Conservation (phyloP, 352 stramenopile genomes). For the Pythium vanterpoolii region DNA sequence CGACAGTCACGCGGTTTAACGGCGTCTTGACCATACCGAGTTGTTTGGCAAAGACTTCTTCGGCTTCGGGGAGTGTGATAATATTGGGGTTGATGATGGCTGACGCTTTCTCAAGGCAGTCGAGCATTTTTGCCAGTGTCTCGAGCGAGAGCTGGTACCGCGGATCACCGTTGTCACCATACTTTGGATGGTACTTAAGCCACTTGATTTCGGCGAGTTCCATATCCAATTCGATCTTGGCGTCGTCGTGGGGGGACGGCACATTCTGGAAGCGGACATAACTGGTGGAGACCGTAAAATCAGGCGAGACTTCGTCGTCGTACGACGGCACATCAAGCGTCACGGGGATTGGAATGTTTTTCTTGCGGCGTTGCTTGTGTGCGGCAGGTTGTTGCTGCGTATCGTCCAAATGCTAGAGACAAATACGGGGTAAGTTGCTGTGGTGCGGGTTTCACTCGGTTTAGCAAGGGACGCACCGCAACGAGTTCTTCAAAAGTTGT, state of each 20-base stretch:
- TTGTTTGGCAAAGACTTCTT: slow-evolving; percentile 70
- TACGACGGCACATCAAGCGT: slow-evolving; percentile 68
- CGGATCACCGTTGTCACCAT: slow-evolving; percentile 75
- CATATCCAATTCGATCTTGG: slow-evolving; percentile 67
- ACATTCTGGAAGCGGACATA: slow-evolving; percentile 84
- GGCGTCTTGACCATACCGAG: slow-evolving; percentile 64
- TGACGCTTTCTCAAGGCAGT: slow-evolving; percentile 83
- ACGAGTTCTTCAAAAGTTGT: slow-evolving; percentile 73
- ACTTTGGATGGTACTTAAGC: slow-evolving; percentile 79
- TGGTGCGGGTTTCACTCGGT: background rate
- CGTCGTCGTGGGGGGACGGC: slow-evolving; percentile 38
- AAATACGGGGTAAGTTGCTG: background rate
- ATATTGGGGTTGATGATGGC: slow-evolving; percentile 77
- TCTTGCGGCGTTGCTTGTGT: slow-evolving; percentile 58
- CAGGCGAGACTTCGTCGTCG: slow-evolving; percentile 54
- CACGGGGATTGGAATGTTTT: slow-evolving; percentile 85
- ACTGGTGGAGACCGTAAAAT: slow-evolving; percentile 73
- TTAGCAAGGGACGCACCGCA: slow-evolving; percentile 31
- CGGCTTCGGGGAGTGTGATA: slow-evolving; percentile 65
- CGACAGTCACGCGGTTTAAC: slow-evolving; percentile 65
- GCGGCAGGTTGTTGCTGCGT: slow-evolving; percentile 34
- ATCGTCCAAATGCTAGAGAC: slow-evolving; percentile 53
- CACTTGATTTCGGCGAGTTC: slow-evolving; percentile 87
- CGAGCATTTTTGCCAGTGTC: slow-evolving; percentile 78
- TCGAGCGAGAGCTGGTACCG: slow-evolving; percentile 71